Evolutionary conservation across 345 rosid species (phyloP), one percentile per base, ranked within the genome.

Genomic region (Limnanthes douglasii): DNA sequence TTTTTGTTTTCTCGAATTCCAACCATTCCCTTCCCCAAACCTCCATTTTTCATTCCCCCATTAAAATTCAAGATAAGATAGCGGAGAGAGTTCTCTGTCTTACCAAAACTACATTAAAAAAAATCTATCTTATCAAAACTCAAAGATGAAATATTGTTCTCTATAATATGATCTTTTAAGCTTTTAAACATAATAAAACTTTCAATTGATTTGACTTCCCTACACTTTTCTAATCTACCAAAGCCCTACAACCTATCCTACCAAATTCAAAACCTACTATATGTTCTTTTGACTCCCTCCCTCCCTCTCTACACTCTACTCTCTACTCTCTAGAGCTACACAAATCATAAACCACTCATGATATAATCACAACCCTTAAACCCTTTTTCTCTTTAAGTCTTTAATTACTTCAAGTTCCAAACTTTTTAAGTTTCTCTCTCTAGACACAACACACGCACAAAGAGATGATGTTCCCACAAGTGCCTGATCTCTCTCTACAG

Each of bases 271-370:
- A 45, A 50, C 38, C 57, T 25, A 3, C 1, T 25, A 25, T 37
- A 18, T 50, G 39, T 13, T 26, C 11, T 32, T 4, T 36, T 56
- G 46, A 39, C 37, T 42, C 49, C 56, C 39, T 56, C 45, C 29
- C 5, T 36, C 20, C 46, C 33, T 56, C 37, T 57, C 42, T 41
- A 27, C 26, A 23, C 16, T 44, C 43, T 32, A 62, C 60, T n/a
- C n/a, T n/a, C n/a, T n/a, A n/a, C n/a, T n/a, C n/a, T 61, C 70
- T 59, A 58, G 38, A 39, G 31, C 24, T 21, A 68, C 53, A 65
- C 90, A 65, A 76, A 90, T 90, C 92, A 80, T 80, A 58, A 65
- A 56, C 62, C 73, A 77, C 94, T 90, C 92, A 90, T 90, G 69
- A 72, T 64, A 66, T 74, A 79, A 75, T 73, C 71, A 70, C 68